Evolutionary conservation across 164 flowering plant genomes (phyloP).

Genomic region (Warburgia ugandensis): DNA sequence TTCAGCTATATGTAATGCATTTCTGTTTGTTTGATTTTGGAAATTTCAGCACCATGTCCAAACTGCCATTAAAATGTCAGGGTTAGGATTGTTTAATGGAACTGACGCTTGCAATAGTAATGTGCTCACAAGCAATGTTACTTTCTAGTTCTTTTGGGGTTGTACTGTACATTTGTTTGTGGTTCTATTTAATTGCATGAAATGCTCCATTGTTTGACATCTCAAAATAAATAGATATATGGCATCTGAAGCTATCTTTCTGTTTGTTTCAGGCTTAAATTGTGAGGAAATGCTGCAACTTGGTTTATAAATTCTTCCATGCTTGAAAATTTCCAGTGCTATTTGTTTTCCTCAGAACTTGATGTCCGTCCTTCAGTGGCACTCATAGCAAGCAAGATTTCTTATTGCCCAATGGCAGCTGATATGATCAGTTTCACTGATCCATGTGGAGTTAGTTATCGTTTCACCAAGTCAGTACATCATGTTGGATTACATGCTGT

Average conservation of each 20-base stretch:
- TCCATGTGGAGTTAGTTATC: conserved; percentile 24
- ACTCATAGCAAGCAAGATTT: conserved; percentile 28
- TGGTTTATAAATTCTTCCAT: conserved; percentile 8
- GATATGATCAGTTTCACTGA: conserved; percentile 21
- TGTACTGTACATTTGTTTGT: too few species aligned
- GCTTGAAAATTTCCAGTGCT: not conserved
- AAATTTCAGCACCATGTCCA: not conserved
- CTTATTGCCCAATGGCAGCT: conserved; percentile 27
- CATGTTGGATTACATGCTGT: conserved; percentile 17
- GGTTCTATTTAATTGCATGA: too few species aligned
- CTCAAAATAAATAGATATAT: too few species aligned
- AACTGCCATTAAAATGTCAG: not conserved
- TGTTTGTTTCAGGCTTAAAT: conserved; percentile 15
- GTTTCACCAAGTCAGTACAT: conserved; percentile 32
- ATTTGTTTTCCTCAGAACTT: conserved; percentile 9
- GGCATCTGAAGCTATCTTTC: not conserved
- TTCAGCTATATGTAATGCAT: too few species aligned
- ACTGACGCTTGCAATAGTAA: conserved; percentile 6
- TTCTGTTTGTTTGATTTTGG: too few species aligned
- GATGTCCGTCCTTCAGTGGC: conserved; percentile 28
- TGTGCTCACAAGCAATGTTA: too few species aligned
- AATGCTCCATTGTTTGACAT: too few species aligned
- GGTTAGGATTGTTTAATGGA: not conserved
- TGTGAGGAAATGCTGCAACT: conserved; percentile 14
- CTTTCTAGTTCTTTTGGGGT: too few species aligned